phyloP scores from a whole-genome alignment of 148 eudicot genomes.

The Diospyros lotus region DNA sequence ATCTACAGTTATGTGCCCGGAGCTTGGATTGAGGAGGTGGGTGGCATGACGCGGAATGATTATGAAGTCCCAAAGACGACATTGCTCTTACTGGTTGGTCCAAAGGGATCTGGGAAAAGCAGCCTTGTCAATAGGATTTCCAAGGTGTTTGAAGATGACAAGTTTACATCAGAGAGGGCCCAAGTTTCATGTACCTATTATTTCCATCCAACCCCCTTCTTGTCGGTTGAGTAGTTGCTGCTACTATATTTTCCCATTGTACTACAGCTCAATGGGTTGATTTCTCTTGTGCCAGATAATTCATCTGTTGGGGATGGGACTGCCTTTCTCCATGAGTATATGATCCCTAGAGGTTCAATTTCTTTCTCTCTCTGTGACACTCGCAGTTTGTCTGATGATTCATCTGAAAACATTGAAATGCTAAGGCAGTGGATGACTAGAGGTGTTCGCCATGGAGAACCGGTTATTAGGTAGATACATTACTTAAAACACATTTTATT shows the following conservation, averaged over 20 bases:
- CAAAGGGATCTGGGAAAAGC: conserved; percentile 86
- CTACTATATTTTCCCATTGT: background rate
- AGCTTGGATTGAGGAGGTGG: conserved; percentile 55
- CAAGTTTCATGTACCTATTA: conserved; percentile 69
- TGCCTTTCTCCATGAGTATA: conserved; percentile 64
- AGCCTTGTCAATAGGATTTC: conserved; percentile 77
- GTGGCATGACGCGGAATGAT: conserved; percentile 35
- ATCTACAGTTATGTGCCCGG: conserved; percentile 72
- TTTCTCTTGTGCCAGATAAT: conserved; percentile 34
- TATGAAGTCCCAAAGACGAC: conserved; percentile 56
- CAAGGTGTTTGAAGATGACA: conserved; percentile 64
- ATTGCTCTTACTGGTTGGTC: conserved; percentile 66
- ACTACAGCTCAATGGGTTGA: background rate
- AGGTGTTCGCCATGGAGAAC: conserved; percentile 77
- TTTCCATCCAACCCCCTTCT: background rate
- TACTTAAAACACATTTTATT: conserved; percentile 4
- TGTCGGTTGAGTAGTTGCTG: background rate
- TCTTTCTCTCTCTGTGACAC: conserved; percentile 80
- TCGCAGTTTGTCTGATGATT: conserved; percentile 60
- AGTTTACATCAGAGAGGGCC: conserved; percentile 70
- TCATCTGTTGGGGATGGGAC: conserved; percentile 54
- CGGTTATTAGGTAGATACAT: conserved; percentile 45
- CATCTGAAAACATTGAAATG: conserved; percentile 44
- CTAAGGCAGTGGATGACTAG: conserved; percentile 63
- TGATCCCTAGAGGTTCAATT: conserved; percentile 53